Percentiles rank a stretch among this genome's conserved stretches.
Conservation (phyloP, 2,329 filamentous ascomycete genomes). For the Penicillium glabrum region DNA sequence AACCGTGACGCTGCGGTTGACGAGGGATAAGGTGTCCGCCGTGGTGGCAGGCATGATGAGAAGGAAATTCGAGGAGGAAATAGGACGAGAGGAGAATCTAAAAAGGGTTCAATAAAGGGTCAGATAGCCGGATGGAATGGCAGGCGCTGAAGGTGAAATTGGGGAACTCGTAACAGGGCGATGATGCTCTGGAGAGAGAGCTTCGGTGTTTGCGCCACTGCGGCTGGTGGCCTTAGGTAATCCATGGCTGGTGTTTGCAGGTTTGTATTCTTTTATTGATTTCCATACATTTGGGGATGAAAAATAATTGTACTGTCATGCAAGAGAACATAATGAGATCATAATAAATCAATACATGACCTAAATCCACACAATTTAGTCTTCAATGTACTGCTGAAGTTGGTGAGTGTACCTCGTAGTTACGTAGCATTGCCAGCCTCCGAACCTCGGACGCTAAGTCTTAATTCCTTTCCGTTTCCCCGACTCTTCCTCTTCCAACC, state of each 20-base stretch:
- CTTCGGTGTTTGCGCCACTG: constrained; percentile 16
- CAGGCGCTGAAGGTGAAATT: background rate
- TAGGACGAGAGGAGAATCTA: background rate
- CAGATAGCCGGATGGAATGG: background rate
- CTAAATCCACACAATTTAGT: background rate
- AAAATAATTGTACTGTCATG: background rate
- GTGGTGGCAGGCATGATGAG: constrained; percentile 88
- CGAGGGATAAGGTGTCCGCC: constrained; percentile 91
- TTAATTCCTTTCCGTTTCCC: constrained; percentile 22
- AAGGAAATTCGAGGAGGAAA: background rate
- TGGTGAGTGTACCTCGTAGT: background rate
- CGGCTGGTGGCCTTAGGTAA: constrained; percentile 19
- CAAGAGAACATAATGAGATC: background rate
- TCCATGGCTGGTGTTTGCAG: background rate
- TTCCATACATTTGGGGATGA: background rate
- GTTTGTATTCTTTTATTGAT: background rate
- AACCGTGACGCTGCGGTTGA: constrained; percentile 92
- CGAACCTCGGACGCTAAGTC: constrained; percentile 34
- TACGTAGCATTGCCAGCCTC: constrained; percentile 9
- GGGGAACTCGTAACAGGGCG: constrained; percentile 11
- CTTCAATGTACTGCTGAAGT: background rate
- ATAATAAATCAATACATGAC: background rate
- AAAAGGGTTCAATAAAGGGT: background rate
- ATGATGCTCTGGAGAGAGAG: constrained; percentile 26
- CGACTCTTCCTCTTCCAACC: constrained; percentile 12